These are phyloP conservation scores for Trichoderma simmonsii DNA, from an alignment of 2,329 filamentous ascomycete genomes.

Conservation along the genomic window DNA sequence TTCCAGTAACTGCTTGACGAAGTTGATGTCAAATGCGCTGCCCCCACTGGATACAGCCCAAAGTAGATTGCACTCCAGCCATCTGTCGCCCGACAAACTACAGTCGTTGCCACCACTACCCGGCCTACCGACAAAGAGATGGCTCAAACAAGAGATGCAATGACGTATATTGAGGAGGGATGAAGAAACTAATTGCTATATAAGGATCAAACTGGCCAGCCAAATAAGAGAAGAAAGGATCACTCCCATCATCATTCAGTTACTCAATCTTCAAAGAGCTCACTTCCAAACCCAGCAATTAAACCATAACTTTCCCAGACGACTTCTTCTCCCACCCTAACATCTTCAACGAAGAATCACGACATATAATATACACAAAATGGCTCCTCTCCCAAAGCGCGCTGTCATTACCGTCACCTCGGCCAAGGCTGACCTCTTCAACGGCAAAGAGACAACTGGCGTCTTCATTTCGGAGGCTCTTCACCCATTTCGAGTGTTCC, in stretches of 20 bases:
- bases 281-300: not conserved
- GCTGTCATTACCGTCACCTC: not conserved
- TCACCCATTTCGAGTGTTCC: not conserved
- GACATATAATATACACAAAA: not conserved
- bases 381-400: not conserved
- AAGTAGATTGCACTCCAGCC: not conserved
- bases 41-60: not conserved
- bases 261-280: not conserved
- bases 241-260: not conserved
- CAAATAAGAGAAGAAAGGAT: not conserved
- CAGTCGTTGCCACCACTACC: not conserved
- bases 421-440: not conserved
- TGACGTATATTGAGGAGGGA: not conserved
- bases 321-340: not conserved
- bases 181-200: not conserved
- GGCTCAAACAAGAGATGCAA: not conserved
- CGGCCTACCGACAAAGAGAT: not conserved
- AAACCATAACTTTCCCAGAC: not conserved
- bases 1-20: not conserved
- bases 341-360: not conserved
- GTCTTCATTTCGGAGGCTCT: constrained; percentile 6
- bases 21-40: not conserved
- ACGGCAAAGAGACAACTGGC: not conserved
- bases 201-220: not conserved
- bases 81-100: not conserved